Percentiles rank a stretch among this genome's conserved stretches.
These are phyloP conservation scores for Malassezia furfur DNA, from an alignment of 1,284 basidiomycete genomes.

Conservation along the genomic window DNA sequence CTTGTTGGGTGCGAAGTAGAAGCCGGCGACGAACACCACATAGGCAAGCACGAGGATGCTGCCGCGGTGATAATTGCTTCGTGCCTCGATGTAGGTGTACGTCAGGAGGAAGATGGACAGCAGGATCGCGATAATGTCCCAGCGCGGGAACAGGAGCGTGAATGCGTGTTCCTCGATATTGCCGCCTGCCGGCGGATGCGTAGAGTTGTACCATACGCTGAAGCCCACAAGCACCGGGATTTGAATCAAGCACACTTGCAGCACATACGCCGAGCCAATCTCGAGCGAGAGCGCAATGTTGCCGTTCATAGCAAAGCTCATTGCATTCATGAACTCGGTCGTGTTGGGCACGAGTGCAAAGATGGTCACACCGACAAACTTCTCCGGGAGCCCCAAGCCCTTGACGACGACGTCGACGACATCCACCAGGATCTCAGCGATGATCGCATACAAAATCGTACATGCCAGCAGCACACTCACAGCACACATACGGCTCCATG, in stretches of 20 bases:
- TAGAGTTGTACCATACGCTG: slow-evolving; percentile 84
- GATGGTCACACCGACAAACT: slow-evolving; percentile 89
- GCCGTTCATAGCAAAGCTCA: slow-evolving; percentile 94
- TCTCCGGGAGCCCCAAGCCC: slow-evolving; percentile 90
- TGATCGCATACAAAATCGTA: slow-evolving; percentile 86
- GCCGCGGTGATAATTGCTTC: slow-evolving; percentile 70
- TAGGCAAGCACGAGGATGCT: slow-evolving; percentile 42
- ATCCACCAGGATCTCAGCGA: slow-evolving; percentile 88
- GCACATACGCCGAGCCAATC: slow-evolving; percentile 95
- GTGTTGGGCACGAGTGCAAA: slow-evolving; percentile 98
- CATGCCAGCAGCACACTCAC: slow-evolving; percentile 53
- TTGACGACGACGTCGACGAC: slow-evolving; percentile 90
- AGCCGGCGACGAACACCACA: slow-evolving; percentile 41
- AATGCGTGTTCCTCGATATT: slow-evolving; percentile 31
- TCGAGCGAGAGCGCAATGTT: slow-evolving; percentile 95
- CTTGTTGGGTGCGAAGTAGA: slow-evolving; percentile 39
- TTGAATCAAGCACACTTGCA: slow-evolving; percentile 94
- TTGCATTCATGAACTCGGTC: slow-evolving; percentile 99
- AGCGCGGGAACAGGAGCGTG: slow-evolving; percentile 82
- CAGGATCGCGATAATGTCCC: slow-evolving; percentile 94
- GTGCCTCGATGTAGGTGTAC: slow-evolving; percentile 97
- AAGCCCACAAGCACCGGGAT: slow-evolving; percentile 99
- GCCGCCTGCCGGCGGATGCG: slow-evolving; percentile 50
- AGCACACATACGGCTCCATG: slow-evolving; percentile 49
- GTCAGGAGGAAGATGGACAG: slow-evolving; percentile 74